A percentile compares a stretch with the other conserved stretches of the same genome.
Conservation (phyloP, 352 stramenopile genomes). For the Blastocystis sp. region DNA sequence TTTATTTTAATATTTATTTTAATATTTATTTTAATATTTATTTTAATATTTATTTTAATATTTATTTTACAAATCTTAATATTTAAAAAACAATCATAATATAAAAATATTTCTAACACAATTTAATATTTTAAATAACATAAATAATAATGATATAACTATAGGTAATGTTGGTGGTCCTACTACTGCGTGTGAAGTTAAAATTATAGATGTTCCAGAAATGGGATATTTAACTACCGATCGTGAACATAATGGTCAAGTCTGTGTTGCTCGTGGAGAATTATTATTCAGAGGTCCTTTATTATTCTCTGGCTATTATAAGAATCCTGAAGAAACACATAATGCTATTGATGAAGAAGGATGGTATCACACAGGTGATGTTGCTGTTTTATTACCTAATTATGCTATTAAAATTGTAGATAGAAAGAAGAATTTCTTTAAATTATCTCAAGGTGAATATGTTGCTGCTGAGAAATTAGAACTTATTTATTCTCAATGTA, state of each 20-base stretch:
- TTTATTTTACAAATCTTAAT: too few species aligned
- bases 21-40: too few species aligned
- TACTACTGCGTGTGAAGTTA: constrained; percentile 61
- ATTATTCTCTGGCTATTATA: constrained; percentile 57
- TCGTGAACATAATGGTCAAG: constrained; percentile 50
- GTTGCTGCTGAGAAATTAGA: constrained; percentile 85
- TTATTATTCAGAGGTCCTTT: constrained; percentile 44
- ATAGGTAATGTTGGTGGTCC: constrained; percentile 72
- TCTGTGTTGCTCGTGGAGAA: constrained; percentile 38
- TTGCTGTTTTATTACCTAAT: constrained; percentile 57
- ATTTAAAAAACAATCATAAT: too few species aligned
- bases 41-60: too few species aligned
- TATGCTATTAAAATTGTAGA: constrained; percentile 61
- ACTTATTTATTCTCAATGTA: constrained; percentile 68
- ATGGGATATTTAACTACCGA: constrained; percentile 77
- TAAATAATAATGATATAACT: too few species aligned
- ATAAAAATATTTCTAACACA: too few species aligned
- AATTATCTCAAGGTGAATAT: constrained; percentile 79
- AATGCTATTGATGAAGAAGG: constrained; percentile 54
- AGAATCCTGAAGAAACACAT: constrained; percentile 52
- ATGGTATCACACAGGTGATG: constrained; percentile 59
- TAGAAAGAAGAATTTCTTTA: constrained; percentile 77
- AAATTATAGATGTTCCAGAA: constrained; percentile 76
- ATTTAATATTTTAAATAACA: too few species aligned
- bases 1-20: too few species aligned